Conservation (phyloP, 2,329 filamentous ascomycete species). For the Trichoderma hamatum region DNA sequence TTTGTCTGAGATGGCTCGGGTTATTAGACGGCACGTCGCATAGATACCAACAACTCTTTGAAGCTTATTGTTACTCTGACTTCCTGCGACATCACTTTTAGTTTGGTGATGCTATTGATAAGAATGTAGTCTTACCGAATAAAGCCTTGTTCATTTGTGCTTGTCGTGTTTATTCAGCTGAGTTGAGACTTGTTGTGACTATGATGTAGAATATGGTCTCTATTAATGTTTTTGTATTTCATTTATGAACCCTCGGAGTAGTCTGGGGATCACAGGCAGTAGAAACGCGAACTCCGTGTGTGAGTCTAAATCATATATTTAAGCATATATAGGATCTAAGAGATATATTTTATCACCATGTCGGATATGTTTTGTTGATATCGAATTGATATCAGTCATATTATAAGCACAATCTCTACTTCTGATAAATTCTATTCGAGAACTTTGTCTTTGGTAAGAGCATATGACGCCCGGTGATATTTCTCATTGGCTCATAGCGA, state of each 20-base stretch:
- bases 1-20: slow-evolving; percentile 18
- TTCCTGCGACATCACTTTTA: neutral
- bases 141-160: slow-evolving; percentile 13
- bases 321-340: neutral
- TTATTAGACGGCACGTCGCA: slow-evolving; percentile 25
- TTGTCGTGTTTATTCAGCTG: neutral
- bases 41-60: slow-evolving; percentile 27
- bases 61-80: slow-evolving; percentile 18
- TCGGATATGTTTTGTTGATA: no score
- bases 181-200: neutral
- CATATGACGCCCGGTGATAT: no score
- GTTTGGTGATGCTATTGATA: neutral
- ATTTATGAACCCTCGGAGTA: neutral
- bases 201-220: neutral
- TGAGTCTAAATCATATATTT: neutral
- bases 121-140: slow-evolving; percentile 17
- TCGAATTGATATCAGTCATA: no score
- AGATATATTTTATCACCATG: neutral
- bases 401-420: no score
- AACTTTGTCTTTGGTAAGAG: no score
- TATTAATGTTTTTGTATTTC: neutral
- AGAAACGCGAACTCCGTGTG: neutral
- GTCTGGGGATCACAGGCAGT: neutral
- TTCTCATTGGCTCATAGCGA: no score
- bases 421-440: no score